Percentiles rank a stretch among this genome's conserved stretches.
phyloP scores from a whole-genome alignment of 352 stramenopile genomes.

The Phytophthora cactorum region DNA sequence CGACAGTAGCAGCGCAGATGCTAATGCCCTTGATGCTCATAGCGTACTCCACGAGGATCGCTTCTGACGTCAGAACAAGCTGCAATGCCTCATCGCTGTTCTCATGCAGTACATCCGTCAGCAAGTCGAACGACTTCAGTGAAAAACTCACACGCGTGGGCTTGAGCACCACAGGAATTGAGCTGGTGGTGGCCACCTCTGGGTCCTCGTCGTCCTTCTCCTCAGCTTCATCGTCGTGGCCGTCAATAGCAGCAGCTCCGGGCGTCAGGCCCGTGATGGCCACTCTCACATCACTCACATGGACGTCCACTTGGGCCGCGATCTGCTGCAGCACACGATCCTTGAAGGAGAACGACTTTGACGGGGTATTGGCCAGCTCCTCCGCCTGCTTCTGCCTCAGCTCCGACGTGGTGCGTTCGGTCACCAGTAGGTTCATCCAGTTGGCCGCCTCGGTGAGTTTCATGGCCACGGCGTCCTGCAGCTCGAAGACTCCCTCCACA shows the following conservation, averaged over 20 bases:
- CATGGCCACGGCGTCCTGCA: slow-evolving; percentile 62
- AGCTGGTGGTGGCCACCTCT: slow-evolving; percentile 30
- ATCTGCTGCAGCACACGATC: slow-evolving; percentile 68
- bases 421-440: slow-evolving; percentile 43
- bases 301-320: slow-evolving; percentile 64
- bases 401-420: slow-evolving; percentile 46
- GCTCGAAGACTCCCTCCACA: slow-evolving; percentile 42
- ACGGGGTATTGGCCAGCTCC: slow-evolving; percentile 6
- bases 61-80: slow-evolving; percentile 52
- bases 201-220: slow-evolving; percentile 33
- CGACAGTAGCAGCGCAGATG: slow-evolving; percentile 48
- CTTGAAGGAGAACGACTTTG: slow-evolving; percentile 58
- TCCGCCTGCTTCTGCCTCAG: slow-evolving; percentile 38
- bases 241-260: slow-evolving; percentile 31
- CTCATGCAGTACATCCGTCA: slow-evolving; percentile 56
- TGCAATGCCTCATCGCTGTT: slow-evolving; percentile 49
- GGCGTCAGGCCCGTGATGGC: slow-evolving; percentile 40
- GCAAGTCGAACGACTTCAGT: slow-evolving; percentile 46
- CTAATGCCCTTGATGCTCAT: slow-evolving; percentile 57
- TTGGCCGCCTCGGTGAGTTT: slow-evolving; percentile 53
- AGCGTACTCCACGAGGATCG: slow-evolving; percentile 57
- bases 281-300: slow-evolving; percentile 52
- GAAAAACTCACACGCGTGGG: slow-evolving; percentile 46
- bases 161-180: slow-evolving; percentile 28
- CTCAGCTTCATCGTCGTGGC: slow-evolving; percentile 30